Evolutionary conservation across 352 stramenopile species (phyloP), one percentile per base, ranked within the genome.

Genomic region (Pythium folliculosum): DNA sequence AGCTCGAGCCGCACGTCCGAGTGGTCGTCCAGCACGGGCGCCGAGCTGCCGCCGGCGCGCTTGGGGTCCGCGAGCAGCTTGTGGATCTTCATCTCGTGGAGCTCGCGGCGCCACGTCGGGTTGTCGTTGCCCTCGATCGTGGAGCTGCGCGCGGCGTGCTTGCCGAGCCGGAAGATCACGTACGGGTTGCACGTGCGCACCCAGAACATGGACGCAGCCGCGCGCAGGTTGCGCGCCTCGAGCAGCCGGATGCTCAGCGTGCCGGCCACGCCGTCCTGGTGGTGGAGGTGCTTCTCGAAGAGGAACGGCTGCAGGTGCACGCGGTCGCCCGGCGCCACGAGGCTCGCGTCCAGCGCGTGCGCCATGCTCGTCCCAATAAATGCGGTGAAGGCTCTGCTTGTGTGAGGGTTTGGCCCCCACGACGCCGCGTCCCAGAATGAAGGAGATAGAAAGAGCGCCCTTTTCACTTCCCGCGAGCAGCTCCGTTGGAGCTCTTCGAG

Each of bases 111-210:
- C 86, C 86, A 94, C 44, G 79, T 86, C 6, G 86, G 86, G 61
- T 90, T 92, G 69, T 90, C 78, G 51, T 89, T 92, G 64, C 63
- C 70, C 52, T 77, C 61, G 65, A 94, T 90, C 13, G 86, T 94
- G 47, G 81, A 77, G 63, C 80, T 90, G 52, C 86, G 86, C 27
- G 74, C 67, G 53, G 75, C 88, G 61, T 88, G 77, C 67, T 89
- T 90, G 43, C 86, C 86, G 27, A 91, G 61, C 44, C 86, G 84
- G 67, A 94, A 94, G 63, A 94, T 94, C 67, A 94, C 82, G 70
- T 94, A 94, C 32, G 86, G 84, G 48, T 92, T 92, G 69, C 86
- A 94, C 38, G 82, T 90, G 60, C 84, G 86, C 49, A 88, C 75
- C 79, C 85, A 91, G 67, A 94, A 94, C 82, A 94, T 90, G 63